phyloP scores from a whole-genome alignment of 2,329 filamentous ascomycete species.

The Venturia oleaginea region DNA sequence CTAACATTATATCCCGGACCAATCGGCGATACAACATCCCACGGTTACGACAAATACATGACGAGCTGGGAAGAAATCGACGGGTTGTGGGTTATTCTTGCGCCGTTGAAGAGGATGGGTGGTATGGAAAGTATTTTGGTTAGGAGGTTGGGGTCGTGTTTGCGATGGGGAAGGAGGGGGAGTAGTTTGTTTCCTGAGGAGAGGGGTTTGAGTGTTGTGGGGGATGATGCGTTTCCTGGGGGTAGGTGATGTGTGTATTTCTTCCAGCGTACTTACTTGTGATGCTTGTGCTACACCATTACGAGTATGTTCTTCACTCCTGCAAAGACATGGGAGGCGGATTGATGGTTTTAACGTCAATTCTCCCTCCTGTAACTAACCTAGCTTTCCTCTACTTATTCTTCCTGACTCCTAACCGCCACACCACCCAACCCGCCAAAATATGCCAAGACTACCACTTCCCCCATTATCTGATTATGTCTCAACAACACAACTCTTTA shows the following conservation, averaged over 20 bases:
- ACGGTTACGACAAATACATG: not conserved
- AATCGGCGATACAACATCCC: not conserved
- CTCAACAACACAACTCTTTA: too few species aligned
- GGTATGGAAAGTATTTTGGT: not conserved
- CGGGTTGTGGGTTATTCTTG: not conserved
- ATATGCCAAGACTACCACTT: too few species aligned
- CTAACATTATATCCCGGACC: not conserved
- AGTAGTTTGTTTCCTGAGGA: not conserved
- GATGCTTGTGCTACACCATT: too few species aligned
- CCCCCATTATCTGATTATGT: too few species aligned
- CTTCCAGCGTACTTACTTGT: too few species aligned
- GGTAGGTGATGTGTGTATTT: not conserved
- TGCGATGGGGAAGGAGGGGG: not conserved
- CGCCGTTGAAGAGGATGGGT: not conserved
- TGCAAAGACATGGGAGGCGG: too few species aligned
- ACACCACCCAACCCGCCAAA: too few species aligned
- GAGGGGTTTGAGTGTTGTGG: not conserved
- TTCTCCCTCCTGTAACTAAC: too few species aligned
- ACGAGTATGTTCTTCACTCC: too few species aligned
- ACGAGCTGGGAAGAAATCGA: not conserved
- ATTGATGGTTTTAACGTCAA: too few species aligned
- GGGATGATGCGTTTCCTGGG: not conserved
- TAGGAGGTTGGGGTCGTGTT: not conserved
- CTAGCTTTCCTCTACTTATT: too few species aligned
- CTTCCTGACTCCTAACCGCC: too few species aligned